Conservation (phyloP, 2,329 filamentous ascomycete genomes). For the Davidsoniella eucalypti region DNA sequence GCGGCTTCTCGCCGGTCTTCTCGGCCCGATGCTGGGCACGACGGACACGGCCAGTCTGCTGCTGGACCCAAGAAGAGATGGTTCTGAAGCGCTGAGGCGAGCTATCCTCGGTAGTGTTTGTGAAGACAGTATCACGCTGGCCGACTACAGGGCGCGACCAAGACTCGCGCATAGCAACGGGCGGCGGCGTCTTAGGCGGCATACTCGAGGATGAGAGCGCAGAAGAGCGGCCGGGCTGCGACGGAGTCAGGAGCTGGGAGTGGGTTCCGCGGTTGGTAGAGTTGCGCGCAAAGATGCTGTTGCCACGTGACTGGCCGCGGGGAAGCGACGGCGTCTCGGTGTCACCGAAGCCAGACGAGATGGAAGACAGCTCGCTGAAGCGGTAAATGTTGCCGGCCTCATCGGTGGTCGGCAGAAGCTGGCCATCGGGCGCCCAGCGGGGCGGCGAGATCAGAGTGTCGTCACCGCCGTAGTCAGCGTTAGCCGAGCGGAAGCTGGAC, state of each 20-base stretch:
- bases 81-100: constrained; percentile 37
- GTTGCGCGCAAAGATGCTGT: constrained; percentile 13
- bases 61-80: constrained; percentile 47
- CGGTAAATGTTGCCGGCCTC: constrained; percentile 3
- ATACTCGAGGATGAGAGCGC: not conserved
- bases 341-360: constrained; percentile 49
- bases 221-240: not conserved
- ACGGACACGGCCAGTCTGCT: constrained; percentile 40
- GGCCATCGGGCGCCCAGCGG: not conserved
- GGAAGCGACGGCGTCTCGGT: constrained; percentile 36
- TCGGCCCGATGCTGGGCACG: constrained; percentile 26
- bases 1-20: constrained; percentile 19
- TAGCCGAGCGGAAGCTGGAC: constrained; percentile 3
- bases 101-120: constrained; percentile 34
- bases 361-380: constrained; percentile 32
- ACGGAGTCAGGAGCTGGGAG: not conserved
- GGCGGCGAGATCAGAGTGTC: constrained; percentile 5
- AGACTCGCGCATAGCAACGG: constrained; percentile 5
- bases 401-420: not conserved
- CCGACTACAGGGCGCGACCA: constrained; percentile 13
- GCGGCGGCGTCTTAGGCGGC: constrained; percentile 1
- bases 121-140: constrained; percentile 35
- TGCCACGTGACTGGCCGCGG: constrained; percentile 14
- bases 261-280: constrained; percentile 4
- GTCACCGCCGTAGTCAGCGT: constrained; percentile 10